Evolutionary conservation across 495 filamentous ascomycete genomes (phyloP), one percentile per base, ranked within the genome.

Genomic region (Penicillium riverlandense): DNA sequence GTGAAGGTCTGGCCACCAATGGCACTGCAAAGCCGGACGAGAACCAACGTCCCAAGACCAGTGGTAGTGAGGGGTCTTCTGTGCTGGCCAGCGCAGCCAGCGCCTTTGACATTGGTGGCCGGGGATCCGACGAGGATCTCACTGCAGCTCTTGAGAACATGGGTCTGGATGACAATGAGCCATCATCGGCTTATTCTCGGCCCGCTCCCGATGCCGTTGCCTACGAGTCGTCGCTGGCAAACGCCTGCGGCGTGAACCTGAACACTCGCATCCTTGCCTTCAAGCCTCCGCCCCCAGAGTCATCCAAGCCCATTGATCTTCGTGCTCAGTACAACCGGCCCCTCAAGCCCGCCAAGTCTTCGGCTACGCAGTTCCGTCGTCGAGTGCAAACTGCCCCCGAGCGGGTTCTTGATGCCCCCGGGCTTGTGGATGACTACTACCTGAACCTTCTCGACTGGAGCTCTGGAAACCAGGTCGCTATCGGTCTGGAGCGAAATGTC

Each of bases 391-490:
- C 94, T 9, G 88, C 92, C 9, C 92, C 92, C 1, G 92, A 99
- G 65, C 87, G 92, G 39, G 92, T 99, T 7, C 76, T 99, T n/a
- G 92, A 99, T 63, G 92, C 92, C 1, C 92, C 92, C 1, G 92
- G 90, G 43, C 78, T 99, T 27, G 79, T 96, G 43, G 92, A 99
- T 60, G 92, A 99, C 65, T 99, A 97, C 76, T 99, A 99, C 61
- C 84, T 99, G 56, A 99, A 99, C 71, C 74, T 99, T 28, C 73
- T 97, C 13, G 92, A 99, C 70, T 99, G 92, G 92, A 95, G 88
- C 62, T 90, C 88, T 12, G 83, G 84, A 35, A 99, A 99, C 74
- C 92, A 97, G 63, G 90, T 99, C 39, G 92, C 92, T 28, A 96
- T 99, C 60, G 92, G 92, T 38, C 79, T 99, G 11, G 92, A 96